phyloP scores from a whole-genome alignment of 148 eudicot species.

The Cornus suecica region DNA sequence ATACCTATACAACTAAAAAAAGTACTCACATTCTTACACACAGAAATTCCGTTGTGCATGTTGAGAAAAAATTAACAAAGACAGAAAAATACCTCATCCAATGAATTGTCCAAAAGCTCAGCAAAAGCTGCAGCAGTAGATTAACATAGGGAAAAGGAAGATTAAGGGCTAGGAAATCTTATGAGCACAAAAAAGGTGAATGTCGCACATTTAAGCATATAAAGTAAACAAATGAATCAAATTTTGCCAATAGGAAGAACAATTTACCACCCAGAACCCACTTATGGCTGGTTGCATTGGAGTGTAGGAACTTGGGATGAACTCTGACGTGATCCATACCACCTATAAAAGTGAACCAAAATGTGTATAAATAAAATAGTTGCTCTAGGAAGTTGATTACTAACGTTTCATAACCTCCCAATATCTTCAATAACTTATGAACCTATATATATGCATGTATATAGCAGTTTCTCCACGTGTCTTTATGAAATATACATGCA shows the following conservation, averaged over 20 bases:
- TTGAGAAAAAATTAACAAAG: background rate
- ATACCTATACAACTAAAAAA: slow-evolving; percentile 36
- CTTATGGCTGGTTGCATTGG: slow-evolving; percentile 96
- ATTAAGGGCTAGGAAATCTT: background rate
- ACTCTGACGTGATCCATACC: slow-evolving; percentile 98
- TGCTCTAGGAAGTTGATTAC: background rate
- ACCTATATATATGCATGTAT: background rate
- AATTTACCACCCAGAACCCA: slow-evolving; percentile 90
- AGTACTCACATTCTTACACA: background rate
- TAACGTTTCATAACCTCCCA: background rate
- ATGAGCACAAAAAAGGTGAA: background rate
- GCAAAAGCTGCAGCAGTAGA: slow-evolving; percentile 68
- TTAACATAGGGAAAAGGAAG: background rate
- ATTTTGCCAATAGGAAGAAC: background rate
- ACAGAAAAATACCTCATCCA: slow-evolving; percentile 70
- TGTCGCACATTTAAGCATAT: background rate
- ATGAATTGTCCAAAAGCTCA: slow-evolving; percentile 83
- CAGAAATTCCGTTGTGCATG: background rate
- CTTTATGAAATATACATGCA: too few relatives aligned
- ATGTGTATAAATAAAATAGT: background rate
- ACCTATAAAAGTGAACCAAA: slow-evolving; percentile 40
- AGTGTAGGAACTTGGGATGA: slow-evolving; percentile 95
- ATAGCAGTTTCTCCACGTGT: too few relatives aligned
- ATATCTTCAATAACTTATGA: background rate
- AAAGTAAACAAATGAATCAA: background rate